Conservation (phyloP, 1,284 basidiomycete species). For the Anthracocystis setariae region DNA sequence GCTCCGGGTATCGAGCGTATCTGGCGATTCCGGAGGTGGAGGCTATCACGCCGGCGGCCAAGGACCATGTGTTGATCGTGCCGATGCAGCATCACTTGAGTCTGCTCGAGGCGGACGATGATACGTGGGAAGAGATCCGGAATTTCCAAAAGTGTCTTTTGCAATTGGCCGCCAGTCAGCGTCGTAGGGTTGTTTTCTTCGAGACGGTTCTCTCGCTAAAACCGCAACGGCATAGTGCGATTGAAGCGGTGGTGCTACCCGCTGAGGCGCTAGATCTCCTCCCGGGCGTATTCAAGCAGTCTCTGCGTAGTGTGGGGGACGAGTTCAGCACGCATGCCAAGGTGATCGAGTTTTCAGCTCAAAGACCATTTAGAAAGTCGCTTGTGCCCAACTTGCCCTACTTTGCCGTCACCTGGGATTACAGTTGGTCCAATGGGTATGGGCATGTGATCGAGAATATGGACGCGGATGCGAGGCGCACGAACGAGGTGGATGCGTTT, state of each 20-base stretch:
- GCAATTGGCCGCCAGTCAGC: slow-evolving; percentile 83
- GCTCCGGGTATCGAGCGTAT: slow-evolving; percentile 88
- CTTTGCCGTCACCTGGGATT: slow-evolving; percentile 97
- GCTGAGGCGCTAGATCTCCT: slow-evolving; percentile 83
- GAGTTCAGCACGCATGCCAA: slow-evolving; percentile 99
- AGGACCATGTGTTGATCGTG: slow-evolving; percentile 85
- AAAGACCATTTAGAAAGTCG: slow-evolving; percentile 49
- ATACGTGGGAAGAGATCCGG: slow-evolving; percentile 81
- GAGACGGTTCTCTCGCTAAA: slow-evolving; percentile 89
- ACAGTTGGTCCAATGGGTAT: slow-evolving; percentile 80
- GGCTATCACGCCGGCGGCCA: slow-evolving; percentile 78
- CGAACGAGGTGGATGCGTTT: slow-evolving; percentile 69
- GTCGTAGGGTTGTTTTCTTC: slow-evolving; percentile 90
- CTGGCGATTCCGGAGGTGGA: slow-evolving; percentile 86
- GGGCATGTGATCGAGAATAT: slow-evolving; percentile 75
- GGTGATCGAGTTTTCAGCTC: slow-evolving; percentile 85
- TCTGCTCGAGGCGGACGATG: slow-evolving; percentile 93
- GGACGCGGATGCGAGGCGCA: slow-evolving; percentile 68
- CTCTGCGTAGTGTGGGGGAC: slow-evolving; percentile 85
- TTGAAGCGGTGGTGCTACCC: slow-evolving; percentile 88
- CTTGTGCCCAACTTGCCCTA: slow-evolving; percentile 96
- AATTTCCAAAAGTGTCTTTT: slow-evolving; percentile 99
- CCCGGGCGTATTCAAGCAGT: slow-evolving; percentile 95
- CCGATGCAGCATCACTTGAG: slow-evolving; percentile 88
- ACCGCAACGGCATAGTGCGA: slow-evolving; percentile 87